Evolutionary conservation across 495 filamentous ascomycete species (phyloP), one percentile per base, ranked within the genome.

Genomic region (Lophium mytilinum): DNA sequence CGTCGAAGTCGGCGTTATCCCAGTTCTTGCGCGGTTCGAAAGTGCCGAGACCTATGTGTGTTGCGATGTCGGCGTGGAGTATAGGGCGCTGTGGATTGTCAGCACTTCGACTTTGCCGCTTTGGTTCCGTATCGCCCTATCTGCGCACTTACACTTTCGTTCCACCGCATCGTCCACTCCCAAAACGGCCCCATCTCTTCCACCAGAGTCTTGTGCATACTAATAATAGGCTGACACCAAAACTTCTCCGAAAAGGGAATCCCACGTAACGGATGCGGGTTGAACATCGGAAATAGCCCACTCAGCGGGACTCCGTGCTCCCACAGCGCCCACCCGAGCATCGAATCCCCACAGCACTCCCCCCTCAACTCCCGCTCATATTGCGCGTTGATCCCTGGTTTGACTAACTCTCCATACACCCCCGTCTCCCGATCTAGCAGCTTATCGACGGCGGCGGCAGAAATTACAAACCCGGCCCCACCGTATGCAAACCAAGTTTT

Each of bases 391-490:
- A 61, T 18, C 14, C 34, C 37, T 11, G 21, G 52, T 4, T 53
- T 46, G 18, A 34, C 14, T 3, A 36, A 33, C 1, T 30, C 52
- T 1, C 17, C 41, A n/a, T 19, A 30, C 24, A 6, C 24, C 9
- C 21, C 19, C 10, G 41, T 11, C 55, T 57, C 49, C 10, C 43
- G 18, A 1, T 51, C 51, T 3, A 51, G 19, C 19, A 64, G 47
- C 21, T 54, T 49, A 51, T 58, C 39, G 52, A 64, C 57, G 9
- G 60, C 46, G n/a, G 57, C 62, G n/a, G 60, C 48, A 21, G 62
- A 64, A 37, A 64, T n/a, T 19, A 64, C 62, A 53, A 61, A 45
- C 12, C 62, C 57, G n/a, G 57, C 62, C 35, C 57, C 62, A 11
- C 53, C 57, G 53, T 60, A 64, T 9, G 57, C 57, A 37, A 57